These are phyloP conservation scores for Solanum megistacrolobum DNA, from an alignment of 257 asterid genomes.

Conservation along the genomic window DNA sequence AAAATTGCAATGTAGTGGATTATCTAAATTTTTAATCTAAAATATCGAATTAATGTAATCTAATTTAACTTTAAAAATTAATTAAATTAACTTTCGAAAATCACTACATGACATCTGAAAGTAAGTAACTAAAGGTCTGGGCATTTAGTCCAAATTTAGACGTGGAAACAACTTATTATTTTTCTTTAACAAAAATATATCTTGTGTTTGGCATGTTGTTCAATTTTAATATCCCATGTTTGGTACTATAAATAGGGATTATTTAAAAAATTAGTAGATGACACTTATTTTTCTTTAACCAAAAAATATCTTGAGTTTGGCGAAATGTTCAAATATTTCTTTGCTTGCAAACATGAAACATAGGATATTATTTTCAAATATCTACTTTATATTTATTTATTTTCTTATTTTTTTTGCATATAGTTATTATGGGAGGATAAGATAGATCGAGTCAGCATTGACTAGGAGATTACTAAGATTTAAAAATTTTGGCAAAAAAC, in stretches of 20 bases:
- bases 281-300: neutral
- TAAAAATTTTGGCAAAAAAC: neutral
- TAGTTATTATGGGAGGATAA: neutral
- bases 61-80: too few relatives aligned
- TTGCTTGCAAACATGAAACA: neutral
- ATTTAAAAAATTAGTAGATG: neutral
- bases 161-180: neutral
- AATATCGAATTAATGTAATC: too few relatives aligned
- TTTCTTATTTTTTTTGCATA: neutral
- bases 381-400: neutral
- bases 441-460: neutral
- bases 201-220: neutral
- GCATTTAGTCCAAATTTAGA: neutral
- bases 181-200: neutral
- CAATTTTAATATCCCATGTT: neutral
- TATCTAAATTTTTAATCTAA: too few relatives aligned
- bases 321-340: neutral
- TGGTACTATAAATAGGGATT: neutral
- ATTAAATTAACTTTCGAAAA: too few relatives aligned
- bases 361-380: neutral
- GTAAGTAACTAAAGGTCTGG: too few relatives aligned
- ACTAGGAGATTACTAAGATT: neutral
- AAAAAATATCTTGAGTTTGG: neutral
- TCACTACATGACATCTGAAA: accelerated
- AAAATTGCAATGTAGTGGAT: too few relatives aligned